Evolutionary conservation across 768 basidiomycete species (phyloP).

Genomic region (Tylopilus vinaceipallidus): DNA sequence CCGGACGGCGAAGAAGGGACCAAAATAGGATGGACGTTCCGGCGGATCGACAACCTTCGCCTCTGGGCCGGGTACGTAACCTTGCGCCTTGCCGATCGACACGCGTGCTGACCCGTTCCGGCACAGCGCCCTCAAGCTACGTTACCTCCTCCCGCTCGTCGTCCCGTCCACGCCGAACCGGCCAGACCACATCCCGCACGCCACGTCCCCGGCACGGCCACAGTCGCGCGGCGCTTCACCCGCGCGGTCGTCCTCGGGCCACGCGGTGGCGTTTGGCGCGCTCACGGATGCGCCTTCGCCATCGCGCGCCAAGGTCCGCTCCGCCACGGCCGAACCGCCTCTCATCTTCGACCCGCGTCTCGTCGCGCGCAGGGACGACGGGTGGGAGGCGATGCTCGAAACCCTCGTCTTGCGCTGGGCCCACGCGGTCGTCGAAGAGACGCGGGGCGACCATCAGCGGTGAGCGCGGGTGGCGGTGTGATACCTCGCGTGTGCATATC

Average conservation of each 20-base stretch:
- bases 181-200: constrained; percentile 25
- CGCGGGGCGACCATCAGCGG: constrained; percentile 38
- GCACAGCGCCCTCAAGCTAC: constrained; percentile 74
- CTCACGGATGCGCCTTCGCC: constrained; percentile 21
- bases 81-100: not conserved
- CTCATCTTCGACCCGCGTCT: constrained; percentile 70
- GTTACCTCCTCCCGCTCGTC: constrained; percentile 73
- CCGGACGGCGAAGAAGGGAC: constrained; percentile 39
- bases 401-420: constrained; percentile 63
- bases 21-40: constrained; percentile 77
- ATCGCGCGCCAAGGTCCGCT: constrained; percentile 36
- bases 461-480: constrained; percentile 7
- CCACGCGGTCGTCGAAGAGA: constrained; percentile 65
- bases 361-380: constrained; percentile 69
- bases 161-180: constrained; percentile 43
- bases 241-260: constrained; percentile 18
- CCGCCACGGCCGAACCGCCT: constrained; percentile 43
- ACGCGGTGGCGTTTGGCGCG: not conserved
- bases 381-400: constrained; percentile 83
- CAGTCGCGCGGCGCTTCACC: constrained; percentile 25
- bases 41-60: constrained; percentile 81
- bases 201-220: constrained; percentile 19
- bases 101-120: constrained; percentile 1
- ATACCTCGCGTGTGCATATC: not conserved
- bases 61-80: constrained; percentile 77